A percentile compares a stretch with the other conserved stretches of the same genome.
These are phyloP conservation scores for Klebsormidium nitens DNA, from an alignment of 139 green algal species.

Conservation along the genomic window DNA sequence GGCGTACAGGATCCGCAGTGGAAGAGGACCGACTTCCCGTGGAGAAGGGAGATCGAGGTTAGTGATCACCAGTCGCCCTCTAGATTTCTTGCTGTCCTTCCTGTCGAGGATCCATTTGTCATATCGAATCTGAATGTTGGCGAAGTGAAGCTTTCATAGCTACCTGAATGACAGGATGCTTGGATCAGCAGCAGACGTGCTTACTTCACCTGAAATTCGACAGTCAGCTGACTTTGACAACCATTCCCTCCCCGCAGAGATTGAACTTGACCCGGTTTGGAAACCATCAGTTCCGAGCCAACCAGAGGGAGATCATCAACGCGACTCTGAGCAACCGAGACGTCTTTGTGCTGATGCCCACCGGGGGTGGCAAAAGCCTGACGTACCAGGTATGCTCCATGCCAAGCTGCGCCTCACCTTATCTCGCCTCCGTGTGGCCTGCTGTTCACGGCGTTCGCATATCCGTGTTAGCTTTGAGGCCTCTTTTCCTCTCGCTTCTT, in stretches of 20 bases:
- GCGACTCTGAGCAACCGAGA: slow-evolving; percentile 61
- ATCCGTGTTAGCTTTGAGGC: no score
- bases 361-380: slow-evolving; percentile 75
- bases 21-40: not conserved
- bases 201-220: not conserved
- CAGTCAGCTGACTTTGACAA: not conserved
- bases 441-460: no score
- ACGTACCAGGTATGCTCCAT: slow-evolving; percentile 59
- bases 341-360: slow-evolving; percentile 87
- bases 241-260: not conserved
- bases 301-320: slow-evolving; percentile 72
- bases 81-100: not conserved
- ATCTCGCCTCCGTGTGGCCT: no score
- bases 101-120: not conserved
- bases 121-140: not conserved
- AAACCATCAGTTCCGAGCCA: slow-evolving; percentile 60
- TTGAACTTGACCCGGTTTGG: slow-evolving; percentile 55
- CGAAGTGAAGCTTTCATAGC: not conserved
- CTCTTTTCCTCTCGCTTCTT: no score
- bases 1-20: slow-evolving; percentile 11
- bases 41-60: not conserved
- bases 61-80: not conserved
- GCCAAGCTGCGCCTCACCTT: no score
- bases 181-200: not conserved
- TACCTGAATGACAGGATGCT: not conserved